Percentiles rank a stretch among this genome's conserved stretches.
Evolutionary conservation across 805 yeast genomes (phyloP).

Genomic region (Wickerhamiella brachini): DNA sequence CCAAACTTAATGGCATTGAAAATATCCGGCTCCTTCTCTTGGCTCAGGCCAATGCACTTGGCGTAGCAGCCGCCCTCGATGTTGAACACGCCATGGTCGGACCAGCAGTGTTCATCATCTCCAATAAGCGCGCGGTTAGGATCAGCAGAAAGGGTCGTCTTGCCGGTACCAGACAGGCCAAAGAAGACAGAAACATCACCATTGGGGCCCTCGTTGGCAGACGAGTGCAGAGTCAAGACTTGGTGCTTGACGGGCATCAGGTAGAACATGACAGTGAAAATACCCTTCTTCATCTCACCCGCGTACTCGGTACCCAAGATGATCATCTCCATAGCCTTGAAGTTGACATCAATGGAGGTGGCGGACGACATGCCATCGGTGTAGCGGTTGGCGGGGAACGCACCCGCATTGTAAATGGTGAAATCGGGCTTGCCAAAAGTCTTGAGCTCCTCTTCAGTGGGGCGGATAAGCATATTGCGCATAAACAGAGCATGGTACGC

Average conservation of each 20-base stretch:
- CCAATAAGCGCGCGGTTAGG: slow-evolving; percentile 89
- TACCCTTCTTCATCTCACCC: slow-evolving; percentile 99
- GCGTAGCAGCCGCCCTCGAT: slow-evolving; percentile 99
- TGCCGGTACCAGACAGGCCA: slow-evolving; percentile 96
- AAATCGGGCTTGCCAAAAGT: slow-evolving; percentile 95
- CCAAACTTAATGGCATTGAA: slow-evolving; percentile 91
- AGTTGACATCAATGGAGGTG: slow-evolving; percentile 91
- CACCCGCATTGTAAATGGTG: slow-evolving; percentile 97
- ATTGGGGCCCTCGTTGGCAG: slow-evolving; percentile 78
- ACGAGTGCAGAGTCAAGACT: slow-evolving; percentile 87
- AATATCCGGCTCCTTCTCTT: slow-evolving; percentile 95
- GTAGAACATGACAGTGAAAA: slow-evolving; percentile 97
- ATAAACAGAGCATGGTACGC: slow-evolving; percentile 97
- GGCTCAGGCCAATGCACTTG: slow-evolving; percentile 78
- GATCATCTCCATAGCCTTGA: slow-evolving; percentile 97
- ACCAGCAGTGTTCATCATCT: slow-evolving; percentile 99
- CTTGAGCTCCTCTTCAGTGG: slow-evolving; percentile 76
- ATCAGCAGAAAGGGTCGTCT: slow-evolving; percentile 93
- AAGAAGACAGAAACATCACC: slow-evolving; percentile 91
- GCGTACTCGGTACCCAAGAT: slow-evolving; percentile 98
- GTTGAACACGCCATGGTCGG: slow-evolving; percentile 95
- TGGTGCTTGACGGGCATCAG: slow-evolving; percentile 90
- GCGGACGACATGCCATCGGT: slow-evolving; percentile 96
- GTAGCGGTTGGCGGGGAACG: slow-evolving; percentile 93
- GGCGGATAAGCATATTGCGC: slow-evolving; percentile 96